These are phyloP conservation scores for Parachaetomium inaequale DNA, from an alignment of 495 filamentous ascomycete genomes.

Conservation along the genomic window DNA sequence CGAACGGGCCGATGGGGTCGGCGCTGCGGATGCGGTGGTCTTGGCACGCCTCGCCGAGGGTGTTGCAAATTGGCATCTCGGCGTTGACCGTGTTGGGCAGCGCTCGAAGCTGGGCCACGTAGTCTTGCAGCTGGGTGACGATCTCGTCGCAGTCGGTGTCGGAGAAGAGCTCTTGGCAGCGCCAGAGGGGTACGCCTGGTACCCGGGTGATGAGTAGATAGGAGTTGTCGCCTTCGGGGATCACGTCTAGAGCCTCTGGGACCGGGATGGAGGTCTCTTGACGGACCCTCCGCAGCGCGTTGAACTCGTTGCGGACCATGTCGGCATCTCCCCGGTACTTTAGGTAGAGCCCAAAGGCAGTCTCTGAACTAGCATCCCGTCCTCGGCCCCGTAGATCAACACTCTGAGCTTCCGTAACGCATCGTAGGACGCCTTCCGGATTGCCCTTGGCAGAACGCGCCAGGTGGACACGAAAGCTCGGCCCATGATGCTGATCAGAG, in stretches of 20 bases:
- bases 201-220: slow-evolving; percentile 28
- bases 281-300: slow-evolving; percentile 29
- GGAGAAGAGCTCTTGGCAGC: slow-evolving; percentile 26
- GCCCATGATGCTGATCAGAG: background rate
- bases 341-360: slow-evolving; percentile 37
- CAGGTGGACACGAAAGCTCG: slow-evolving; percentile 18
- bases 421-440: slow-evolving; percentile 25
- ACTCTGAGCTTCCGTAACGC: slow-evolving; percentile 23
- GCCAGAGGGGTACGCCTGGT: slow-evolving; percentile 23
- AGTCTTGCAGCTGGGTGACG: slow-evolving; percentile 27
- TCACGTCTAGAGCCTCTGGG: slow-evolving; percentile 27
- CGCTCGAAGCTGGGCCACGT: slow-evolving; percentile 27
- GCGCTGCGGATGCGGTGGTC: slow-evolving; percentile 28
- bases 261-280: slow-evolving; percentile 29
- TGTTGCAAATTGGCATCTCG: slow-evolving; percentile 28
- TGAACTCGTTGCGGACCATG: slow-evolving; percentile 28
- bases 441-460: slow-evolving; percentile 20
- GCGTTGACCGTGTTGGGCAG: slow-evolving; percentile 22
- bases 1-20: slow-evolving; percentile 32
- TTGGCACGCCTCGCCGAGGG: slow-evolving; percentile 23
- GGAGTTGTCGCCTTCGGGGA: slow-evolving; percentile 8
- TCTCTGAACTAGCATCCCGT: slow-evolving; percentile 22
- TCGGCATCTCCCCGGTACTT: slow-evolving; percentile 23
- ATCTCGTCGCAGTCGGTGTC: slow-evolving; percentile 25
- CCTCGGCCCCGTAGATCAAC: slow-evolving; percentile 22